These are phyloP conservation scores for Blastocystis sp. DNA, from an alignment of 352 stramenopile genomes.

Conservation along the genomic window DNA sequence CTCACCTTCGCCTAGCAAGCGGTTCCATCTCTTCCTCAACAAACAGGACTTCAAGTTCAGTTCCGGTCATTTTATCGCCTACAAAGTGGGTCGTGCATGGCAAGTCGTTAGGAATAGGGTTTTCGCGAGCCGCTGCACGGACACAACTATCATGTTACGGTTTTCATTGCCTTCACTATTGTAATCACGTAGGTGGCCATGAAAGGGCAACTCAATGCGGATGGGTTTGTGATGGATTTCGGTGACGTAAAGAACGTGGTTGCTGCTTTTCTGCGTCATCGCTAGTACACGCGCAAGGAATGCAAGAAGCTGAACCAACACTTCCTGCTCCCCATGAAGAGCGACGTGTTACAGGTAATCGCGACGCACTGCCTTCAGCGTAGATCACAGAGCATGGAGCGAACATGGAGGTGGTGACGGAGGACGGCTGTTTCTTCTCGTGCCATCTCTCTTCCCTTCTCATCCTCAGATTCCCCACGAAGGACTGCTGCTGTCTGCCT, in stretches of 20 bases:
- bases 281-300: conserved; percentile 32
- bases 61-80: conserved; percentile 70
- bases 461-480: conserved; percentile 32
- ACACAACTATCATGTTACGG: conserved; percentile 69
- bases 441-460: background rate
- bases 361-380: background rate
- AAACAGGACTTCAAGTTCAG: conserved; percentile 72
- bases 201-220: conserved; percentile 58
- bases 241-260: conserved; percentile 41
- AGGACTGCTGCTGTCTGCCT: conserved; percentile 61
- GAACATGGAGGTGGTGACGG: conserved; percentile 50
- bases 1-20: conserved; percentile 18
- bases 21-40: conserved; percentile 67
- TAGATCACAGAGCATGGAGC: conserved; percentile 58
- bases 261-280: background rate
- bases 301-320: conserved; percentile 72
- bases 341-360: conserved; percentile 24
- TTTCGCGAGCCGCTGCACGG: conserved; percentile 69
- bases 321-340: conserved; percentile 67
- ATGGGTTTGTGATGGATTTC: conserved; percentile 70
- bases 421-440: conserved; percentile 49
- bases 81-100: background rate
- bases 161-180: background rate
- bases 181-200: conserved; percentile 26
- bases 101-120: background rate